Evolutionary conservation across 2,329 filamentous ascomycete genomes (phyloP).

Genomic region (Clonostachys byssicola): DNA sequence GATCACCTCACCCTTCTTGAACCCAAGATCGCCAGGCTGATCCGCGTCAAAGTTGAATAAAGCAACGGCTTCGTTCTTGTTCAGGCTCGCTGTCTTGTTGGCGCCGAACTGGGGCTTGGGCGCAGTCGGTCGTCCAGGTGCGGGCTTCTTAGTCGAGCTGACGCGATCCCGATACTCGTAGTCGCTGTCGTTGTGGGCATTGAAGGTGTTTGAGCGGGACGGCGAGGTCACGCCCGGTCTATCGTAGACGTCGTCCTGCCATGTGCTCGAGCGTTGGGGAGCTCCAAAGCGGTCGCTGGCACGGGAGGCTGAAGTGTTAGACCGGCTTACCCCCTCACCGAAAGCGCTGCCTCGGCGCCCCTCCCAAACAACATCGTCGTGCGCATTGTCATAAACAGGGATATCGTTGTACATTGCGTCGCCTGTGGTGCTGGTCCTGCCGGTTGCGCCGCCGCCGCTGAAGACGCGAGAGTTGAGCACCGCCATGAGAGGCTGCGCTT

Average conservation of each 20-base stretch:
- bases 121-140: conserved; percentile 75
- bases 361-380: conserved; percentile 83
- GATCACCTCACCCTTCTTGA: conserved; percentile 97
- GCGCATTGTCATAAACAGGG: conserved; percentile 79
- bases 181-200: conserved; percentile 27
- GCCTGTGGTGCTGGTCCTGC: conserved; percentile 30
- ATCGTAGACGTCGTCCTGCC: conserved; percentile 75
- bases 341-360: conserved; percentile 62
- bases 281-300: conserved; percentile 47
- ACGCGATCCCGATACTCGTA: conserved; percentile 50
- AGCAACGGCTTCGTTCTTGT: conserved; percentile 80
- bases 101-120: conserved; percentile 81
- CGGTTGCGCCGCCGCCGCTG: conserved; percentile 53
- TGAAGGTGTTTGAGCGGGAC: conserved; percentile 47
- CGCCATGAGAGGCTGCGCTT: conserved; percentile 78
- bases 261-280: conserved; percentile 63
- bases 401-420: conserved; percentile 89
- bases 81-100: conserved; percentile 48
- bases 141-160: conserved; percentile 19
- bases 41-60: conserved; percentile 93
- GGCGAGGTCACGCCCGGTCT: conserved; percentile 36
- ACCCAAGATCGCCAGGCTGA: conserved; percentile 85
- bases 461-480: conserved; percentile 85
- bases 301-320: conserved; percentile 8
- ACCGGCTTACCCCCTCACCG: conserved; percentile 58